A percentile compares a stretch with the other conserved stretches of the same genome.
Conservation (phyloP, 805 yeast genomes). For the Kluyveromyces lactis region DNA sequence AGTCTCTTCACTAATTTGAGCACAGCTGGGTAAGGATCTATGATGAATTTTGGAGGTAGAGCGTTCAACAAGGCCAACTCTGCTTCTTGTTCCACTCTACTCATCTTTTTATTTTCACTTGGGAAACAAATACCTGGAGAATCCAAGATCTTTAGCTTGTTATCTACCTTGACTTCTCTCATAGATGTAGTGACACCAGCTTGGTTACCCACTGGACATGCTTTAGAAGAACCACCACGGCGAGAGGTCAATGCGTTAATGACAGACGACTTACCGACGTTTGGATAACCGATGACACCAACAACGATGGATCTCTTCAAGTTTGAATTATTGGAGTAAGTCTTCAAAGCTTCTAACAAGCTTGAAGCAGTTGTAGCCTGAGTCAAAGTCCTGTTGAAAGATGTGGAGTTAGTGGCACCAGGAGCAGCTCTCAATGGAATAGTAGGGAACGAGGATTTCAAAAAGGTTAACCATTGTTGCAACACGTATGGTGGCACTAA, state of each 20-base stretch:
- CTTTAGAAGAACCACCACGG: slow-evolving; percentile 56
- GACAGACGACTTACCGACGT: slow-evolving; percentile 92
- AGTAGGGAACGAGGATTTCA: slow-evolving; percentile 82
- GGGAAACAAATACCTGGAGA: slow-evolving; percentile 99
- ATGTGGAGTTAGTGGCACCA: slow-evolving; percentile 58
- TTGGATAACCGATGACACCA: slow-evolving; percentile 96
- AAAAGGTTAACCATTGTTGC: slow-evolving; percentile 73
- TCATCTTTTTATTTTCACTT: slow-evolving; percentile 41
- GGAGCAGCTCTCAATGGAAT: slow-evolving; percentile 79
- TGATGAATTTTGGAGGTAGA: slow-evolving; percentile 74
- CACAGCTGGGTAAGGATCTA: slow-evolving; percentile 80
- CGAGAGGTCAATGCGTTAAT: slow-evolving; percentile 82
- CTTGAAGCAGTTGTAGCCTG: slow-evolving; percentile 64
- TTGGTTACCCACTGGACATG: slow-evolving; percentile 95
- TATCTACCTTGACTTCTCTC: slow-evolving; percentile 88
- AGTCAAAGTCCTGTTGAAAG: slow-evolving; percentile 68
- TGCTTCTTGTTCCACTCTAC: slow-evolving; percentile 68
- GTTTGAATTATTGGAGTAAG: slow-evolving; percentile 75
- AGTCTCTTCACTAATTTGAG: slow-evolving; percentile 67
- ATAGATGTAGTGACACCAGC: slow-evolving; percentile 94
- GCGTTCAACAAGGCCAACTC: slow-evolving; percentile 83
- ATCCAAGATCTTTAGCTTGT: slow-evolving; percentile 79
- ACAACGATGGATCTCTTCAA: slow-evolving; percentile 84
- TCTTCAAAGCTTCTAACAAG: slow-evolving; percentile 71
- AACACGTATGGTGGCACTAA: slow-evolving; percentile 79